Base-by-base conservation (phyloP, 2,329 filamentous ascomycete species). In the Rasamsonia emersonii region DNA sequence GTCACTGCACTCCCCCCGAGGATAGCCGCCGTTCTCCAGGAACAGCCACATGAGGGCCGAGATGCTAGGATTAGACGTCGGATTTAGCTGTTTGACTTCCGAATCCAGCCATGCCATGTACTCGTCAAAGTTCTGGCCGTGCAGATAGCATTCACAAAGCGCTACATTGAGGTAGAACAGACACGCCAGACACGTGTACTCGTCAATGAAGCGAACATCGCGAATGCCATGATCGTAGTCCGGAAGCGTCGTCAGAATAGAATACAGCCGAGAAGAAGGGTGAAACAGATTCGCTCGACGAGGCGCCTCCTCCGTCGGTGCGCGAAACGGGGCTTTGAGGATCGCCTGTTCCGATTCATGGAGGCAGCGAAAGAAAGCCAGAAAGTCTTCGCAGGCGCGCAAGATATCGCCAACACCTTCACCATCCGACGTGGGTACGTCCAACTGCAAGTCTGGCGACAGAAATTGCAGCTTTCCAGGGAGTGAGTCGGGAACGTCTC, bases 151-250 rank as follows among this genome's bases (percentile, higher is more conserved):
- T 29, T 54, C 48, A 20, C 51, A 43, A 5, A 54, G 38, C 4
- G 45, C 48, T 29, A 51, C 28, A 28, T 46, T 46, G 11, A 54
- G 41, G 35, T 53, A 54, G 15, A 54, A 43, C 18, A 54, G 41
- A 21, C 51, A 54, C 10, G 49, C 39, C 40, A 54, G 47, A 33
- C 50, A 50, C 6, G 47, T 44, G 29, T 53, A 53, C 40, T 53
- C 51, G 32, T 54, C 50, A 25, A 54, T 53, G 24, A 51, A 54
- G 6, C 50, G 45, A 23, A 54, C 41, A 33, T 52, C 51, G 9
- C 48, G 45, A 25, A 54, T 53, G 3, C 51, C 51, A 23, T 49
- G 51, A 24, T 54, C 49, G 20, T 54, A 51, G 17, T 53, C 49
- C 2, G 50, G 49, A 14, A 53, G 41, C 21, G 45, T 45, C 3